Evolutionary conservation across 2,329 filamentous ascomycete species (phyloP), one percentile per base, ranked within the genome.

Genomic region (Seiridium unicorne): DNA sequence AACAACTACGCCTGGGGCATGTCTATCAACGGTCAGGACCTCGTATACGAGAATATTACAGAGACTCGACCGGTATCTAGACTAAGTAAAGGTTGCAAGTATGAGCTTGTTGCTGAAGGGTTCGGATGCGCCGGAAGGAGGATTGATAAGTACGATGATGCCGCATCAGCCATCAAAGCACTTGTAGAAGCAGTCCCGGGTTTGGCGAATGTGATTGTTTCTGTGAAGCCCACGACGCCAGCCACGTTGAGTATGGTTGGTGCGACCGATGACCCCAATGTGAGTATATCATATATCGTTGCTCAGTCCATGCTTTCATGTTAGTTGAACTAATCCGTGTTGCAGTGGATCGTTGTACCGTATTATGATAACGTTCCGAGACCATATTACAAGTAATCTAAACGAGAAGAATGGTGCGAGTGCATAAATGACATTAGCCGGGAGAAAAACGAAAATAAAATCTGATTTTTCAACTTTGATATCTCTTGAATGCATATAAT

Each of bases 1-100:
- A 80, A 80, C 62, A 80, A 80, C 59, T 71, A 70, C 55, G 71
- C 69, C 38, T 81, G 78, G 78, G 78, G 78, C 11, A 80, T 80
- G 77, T 74, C 70, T 35, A 66, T 70, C 5, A 74, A 76, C 7
- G 78, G 78, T 0, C 78, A 80, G 63, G 76, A 80, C 26, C 67
- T 81, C 13, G 68, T 81, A 1, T 80, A 78, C 58, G 74, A 71
- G 1, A 57, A 65, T 4, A 60, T 69, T 5, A 73, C 73, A 4
- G 9, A 26, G 31, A 35, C 59, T 65, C 0, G 65, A 68, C 5
- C 67, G 76, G 26, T 71, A 72, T 1, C 69, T 73, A 9, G 70
- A 71, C 36, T 65, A 64, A 65, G n/a, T 26, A 26, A 26, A 26
- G 18, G 18, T 26, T 74, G 73, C 31, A 66, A 72, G 42, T 79